Evolutionary conservation across 2,329 filamentous ascomycete genomes (phyloP).

Genomic region (Ophiostoma ulmi): DNA sequence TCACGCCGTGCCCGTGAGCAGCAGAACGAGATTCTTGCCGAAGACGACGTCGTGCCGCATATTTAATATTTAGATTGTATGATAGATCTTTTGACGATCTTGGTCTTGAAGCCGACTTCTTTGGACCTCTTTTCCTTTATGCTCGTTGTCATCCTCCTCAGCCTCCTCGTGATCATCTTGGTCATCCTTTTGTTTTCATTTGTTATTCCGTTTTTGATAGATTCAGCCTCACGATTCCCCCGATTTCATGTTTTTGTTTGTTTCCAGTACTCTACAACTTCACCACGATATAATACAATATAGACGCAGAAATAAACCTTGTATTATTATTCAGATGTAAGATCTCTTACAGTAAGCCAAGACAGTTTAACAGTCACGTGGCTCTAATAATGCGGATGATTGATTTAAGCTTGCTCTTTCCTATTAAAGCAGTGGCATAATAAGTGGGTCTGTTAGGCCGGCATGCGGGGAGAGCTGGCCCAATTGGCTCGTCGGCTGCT

Average conservation of each 20-base stretch:
- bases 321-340: too few species aligned
- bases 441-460: constrained; percentile 12
- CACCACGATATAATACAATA: neutral
- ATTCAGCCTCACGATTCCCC: constrained; percentile 6
- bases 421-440: neutral
- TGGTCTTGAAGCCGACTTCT: neutral
- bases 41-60: constrained; percentile 30
- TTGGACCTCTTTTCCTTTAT: neutral
- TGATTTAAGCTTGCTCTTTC: neutral
- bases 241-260: neutral
- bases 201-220: neutral
- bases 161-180: neutral
- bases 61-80: constrained; percentile 18
- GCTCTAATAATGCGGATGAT: neutral
- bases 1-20: constrained; percentile 11
- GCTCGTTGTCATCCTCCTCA: neutral
- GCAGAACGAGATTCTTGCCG: constrained; percentile 23
- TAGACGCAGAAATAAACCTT: neutral
- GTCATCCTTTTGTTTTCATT: neutral
- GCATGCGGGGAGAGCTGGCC: neutral
- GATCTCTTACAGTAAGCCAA: neutral
- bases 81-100: neutral
- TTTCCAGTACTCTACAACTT: neutral
- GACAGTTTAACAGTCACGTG: neutral
- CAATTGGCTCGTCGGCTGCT: neutral